phyloP scores from a whole-genome alignment of 768 basidiomycete genomes.

The Amanita jacksonii region DNA sequence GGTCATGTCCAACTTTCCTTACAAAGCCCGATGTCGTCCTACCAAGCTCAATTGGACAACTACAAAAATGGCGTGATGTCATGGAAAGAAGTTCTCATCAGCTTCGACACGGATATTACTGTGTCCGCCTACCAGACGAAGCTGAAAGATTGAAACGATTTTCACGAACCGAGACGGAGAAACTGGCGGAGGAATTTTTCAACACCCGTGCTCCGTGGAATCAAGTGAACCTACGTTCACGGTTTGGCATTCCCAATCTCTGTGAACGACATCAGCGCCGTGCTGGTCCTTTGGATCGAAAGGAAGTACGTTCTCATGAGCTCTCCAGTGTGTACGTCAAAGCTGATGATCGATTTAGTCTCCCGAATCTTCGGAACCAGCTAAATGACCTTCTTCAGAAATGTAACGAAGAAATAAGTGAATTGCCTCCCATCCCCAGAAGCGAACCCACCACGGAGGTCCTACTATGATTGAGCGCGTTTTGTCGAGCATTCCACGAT shows the following conservation, averaged over 20 bases:
- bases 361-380: constrained; percentile 34
- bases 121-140: constrained; percentile 57
- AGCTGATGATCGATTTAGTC: constrained; percentile 21
- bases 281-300: constrained; percentile 45
- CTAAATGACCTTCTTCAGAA: constrained; percentile 29
- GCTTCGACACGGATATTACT: constrained; percentile 53
- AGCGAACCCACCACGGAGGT: constrained; percentile 38
- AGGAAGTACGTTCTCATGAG: constrained; percentile 34
- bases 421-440: constrained; percentile 30
- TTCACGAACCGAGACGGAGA: constrained; percentile 27
- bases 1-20: constrained; percentile 24
- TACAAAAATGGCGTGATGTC: constrained; percentile 38
- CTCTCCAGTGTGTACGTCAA: background rate
- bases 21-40: constrained; percentile 59
- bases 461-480: constrained; percentile 30
- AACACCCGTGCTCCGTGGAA: constrained; percentile 42
- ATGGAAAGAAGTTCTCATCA: constrained; percentile 34
- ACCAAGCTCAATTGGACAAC: constrained; percentile 30
- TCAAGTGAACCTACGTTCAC: constrained; percentile 24
- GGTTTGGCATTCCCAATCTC: constrained; percentile 51
- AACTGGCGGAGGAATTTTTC: constrained; percentile 36
- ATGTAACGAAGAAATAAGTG: constrained; percentile 23
- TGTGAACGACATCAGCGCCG: constrained; percentile 38
- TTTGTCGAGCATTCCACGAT: constrained; percentile 30
- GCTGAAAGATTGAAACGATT: constrained; percentile 32